Percentiles rank a stretch among this genome's conserved stretches.
phyloP scores from a whole-genome alignment of 1,139 yeast species.

The Yamadazyma jaroonii region DNA sequence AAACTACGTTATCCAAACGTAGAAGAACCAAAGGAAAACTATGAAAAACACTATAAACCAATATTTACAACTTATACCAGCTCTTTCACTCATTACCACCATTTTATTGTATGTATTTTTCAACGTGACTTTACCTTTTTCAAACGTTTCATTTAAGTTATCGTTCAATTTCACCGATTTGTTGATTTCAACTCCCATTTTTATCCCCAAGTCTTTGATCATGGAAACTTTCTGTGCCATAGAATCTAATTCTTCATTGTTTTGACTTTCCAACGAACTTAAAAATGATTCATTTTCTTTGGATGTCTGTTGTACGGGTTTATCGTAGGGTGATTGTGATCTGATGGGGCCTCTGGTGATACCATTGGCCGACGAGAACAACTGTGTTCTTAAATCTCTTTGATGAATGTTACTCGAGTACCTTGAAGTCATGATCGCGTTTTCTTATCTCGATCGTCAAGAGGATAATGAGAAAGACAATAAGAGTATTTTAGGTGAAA shows the following conservation, averaged over 20 bases:
- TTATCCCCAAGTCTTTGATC: constrained; percentile 66
- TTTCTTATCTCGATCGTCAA: not conserved
- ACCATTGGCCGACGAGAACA: constrained; percentile 33
- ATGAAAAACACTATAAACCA: constrained; percentile 71
- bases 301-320: constrained; percentile 28
- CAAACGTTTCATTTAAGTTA: constrained; percentile 48
- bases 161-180: constrained; percentile 64
- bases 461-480: not conserved
- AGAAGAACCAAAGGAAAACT: constrained; percentile 67
- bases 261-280: constrained; percentile 78
- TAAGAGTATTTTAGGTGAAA: too few relatives aligned
- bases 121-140: constrained; percentile 44
- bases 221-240: constrained; percentile 71
- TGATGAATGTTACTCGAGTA: constrained; percentile 40
- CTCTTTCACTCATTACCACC: constrained; percentile 78
- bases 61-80: constrained; percentile 76
- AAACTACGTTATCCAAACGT: constrained; percentile 65
- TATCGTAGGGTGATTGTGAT: constrained; percentile 50
- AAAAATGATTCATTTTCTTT: constrained; percentile 56
- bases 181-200: constrained; percentile 84
- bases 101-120: constrained; percentile 69
- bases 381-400: constrained; percentile 46
- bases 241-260: constrained; percentile 68
- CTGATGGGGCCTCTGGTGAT: constrained; percentile 30
- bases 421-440: constrained; percentile 25